A percentile compares a stretch with the other conserved stretches of the same genome.
Evolutionary conservation across 768 basidiomycete species (phyloP).

Genomic region (Kwoniella heveanensis): DNA sequence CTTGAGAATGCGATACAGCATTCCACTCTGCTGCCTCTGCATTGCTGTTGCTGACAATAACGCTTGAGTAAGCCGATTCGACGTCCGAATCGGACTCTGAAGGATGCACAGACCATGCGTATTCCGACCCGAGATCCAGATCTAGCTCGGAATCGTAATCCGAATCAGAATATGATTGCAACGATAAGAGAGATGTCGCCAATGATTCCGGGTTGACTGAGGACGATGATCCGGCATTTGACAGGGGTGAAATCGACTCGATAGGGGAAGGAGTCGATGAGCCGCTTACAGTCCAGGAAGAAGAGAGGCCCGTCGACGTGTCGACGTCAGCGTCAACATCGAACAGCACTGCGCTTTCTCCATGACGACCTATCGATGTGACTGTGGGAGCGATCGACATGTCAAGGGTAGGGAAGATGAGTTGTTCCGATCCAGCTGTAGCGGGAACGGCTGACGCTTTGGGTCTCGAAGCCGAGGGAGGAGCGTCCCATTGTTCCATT

Average conservation of each 20-base stretch:
- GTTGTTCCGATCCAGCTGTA: not conserved
- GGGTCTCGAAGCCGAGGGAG: not conserved
- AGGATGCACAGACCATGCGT: conserved; percentile 30
- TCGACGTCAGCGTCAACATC: conserved; percentile 21
- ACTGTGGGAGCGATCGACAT: conserved; percentile 12
- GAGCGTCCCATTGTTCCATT: conserved; percentile 34
- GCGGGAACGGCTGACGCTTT: not conserved
- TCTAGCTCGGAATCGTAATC: conserved; percentile 1
- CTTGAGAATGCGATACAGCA: conserved; percentile 10
- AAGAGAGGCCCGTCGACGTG: not conserved
- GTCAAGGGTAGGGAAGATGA: conserved; percentile 28
- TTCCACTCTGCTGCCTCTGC: conserved; percentile 21
- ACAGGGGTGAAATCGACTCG: not conserved
- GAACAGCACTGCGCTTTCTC: conserved; percentile 12
- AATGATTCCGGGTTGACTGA: conserved; percentile 12
- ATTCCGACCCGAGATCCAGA: not conserved
- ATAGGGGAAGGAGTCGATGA: conserved; percentile 9
- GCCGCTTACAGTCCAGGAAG: conserved; percentile 23
- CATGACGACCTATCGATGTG: not conserved
- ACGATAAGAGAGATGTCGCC: conserved; percentile 28
- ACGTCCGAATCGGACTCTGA: conserved; percentile 39
- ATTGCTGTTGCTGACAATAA: not conserved
- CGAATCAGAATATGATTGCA: conserved; percentile 4
- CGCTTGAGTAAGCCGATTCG: conserved; percentile 33
- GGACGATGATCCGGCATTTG: conserved; percentile 2